These are phyloP conservation scores for Phaeomoniella chlamydospora DNA, from an alignment of 2,329 filamentous ascomycete genomes.

Conservation along the genomic window DNA sequence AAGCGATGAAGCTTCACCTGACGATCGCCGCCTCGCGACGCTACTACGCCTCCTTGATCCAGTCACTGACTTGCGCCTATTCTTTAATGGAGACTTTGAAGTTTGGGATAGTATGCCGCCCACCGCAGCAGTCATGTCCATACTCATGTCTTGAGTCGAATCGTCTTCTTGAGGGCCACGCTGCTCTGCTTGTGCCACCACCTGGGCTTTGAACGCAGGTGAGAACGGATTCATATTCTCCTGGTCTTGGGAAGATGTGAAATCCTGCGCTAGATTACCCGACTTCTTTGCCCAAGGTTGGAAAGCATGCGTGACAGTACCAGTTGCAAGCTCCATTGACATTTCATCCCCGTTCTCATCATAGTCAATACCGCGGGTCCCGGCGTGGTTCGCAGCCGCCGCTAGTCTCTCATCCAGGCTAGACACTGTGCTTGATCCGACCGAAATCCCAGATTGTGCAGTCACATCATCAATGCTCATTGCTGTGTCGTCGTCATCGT, in stretches of 20 bases:
- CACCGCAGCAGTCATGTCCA: conserved; percentile 80
- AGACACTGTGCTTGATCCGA: conserved; percentile 44
- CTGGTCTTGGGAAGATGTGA: conserved; percentile 26
- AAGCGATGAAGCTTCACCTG: conserved; percentile 20
- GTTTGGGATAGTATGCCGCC: conserved; percentile 46
- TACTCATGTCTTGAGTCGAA: conserved; percentile 61
- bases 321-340: conserved; percentile 65
- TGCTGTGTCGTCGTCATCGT: conserved; percentile 60
- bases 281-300: conserved; percentile 32
- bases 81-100: conserved; percentile 8
- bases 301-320: conserved; percentile 36
- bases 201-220: conserved; percentile 22
- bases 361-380: conserved; percentile 51
- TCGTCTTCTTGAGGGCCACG: conserved; percentile 29
- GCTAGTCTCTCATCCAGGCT: conserved; percentile 67
- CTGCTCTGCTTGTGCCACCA: conserved; percentile 11
- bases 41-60: conserved; percentile 18
- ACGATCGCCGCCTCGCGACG: conserved; percentile 18
- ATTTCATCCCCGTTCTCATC: conserved; percentile 53
- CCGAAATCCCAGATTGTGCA: conserved; percentile 50
- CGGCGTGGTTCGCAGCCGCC: conserved; percentile 60
- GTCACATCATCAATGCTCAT: conserved; percentile 74
- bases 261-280: conserved; percentile 22
- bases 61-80: conserved; percentile 16
- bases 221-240: conserved; percentile 26